These are phyloP conservation scores for Nannizziopsis barbatae DNA, from an alignment of 2,329 filamentous ascomycete species.

Conservation along the genomic window DNA sequence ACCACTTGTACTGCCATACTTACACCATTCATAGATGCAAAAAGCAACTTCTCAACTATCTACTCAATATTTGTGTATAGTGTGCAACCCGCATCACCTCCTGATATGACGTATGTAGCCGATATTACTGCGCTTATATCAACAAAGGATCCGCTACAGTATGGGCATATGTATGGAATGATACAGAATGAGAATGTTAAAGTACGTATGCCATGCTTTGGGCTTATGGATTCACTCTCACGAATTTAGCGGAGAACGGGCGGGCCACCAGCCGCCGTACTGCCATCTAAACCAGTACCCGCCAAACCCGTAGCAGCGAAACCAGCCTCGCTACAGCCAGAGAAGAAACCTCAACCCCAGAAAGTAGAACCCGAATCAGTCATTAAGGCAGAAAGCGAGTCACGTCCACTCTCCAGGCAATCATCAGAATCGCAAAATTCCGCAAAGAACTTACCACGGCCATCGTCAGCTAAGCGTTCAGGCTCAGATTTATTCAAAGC, in stretches of 20 bases:
- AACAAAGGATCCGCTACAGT: conserved; percentile 50
- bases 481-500: conserved; percentile 61
- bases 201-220: conserved; percentile 25
- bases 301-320: background rate
- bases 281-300: background rate
- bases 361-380: conserved; percentile 3
- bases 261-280: background rate
- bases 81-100: conserved; percentile 57
- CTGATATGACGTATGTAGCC: conserved; percentile 60
- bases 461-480: conserved; percentile 45
- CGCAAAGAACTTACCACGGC: conserved; percentile 30
- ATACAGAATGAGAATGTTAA: conserved; percentile 63
- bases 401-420: conserved; percentile 12
- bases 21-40: conserved; percentile 43
- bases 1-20: conserved; percentile 8
- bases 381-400: background rate
- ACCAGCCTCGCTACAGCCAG: background rate
- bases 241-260: conserved; percentile 10
- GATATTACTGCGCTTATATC: conserved; percentile 55
- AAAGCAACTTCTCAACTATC: conserved; percentile 60
- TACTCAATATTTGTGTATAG: conserved; percentile 80
- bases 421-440: conserved; percentile 23
- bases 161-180: conserved; percentile 55
- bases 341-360: background rate
- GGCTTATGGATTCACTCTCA: background rate